Base-by-base conservation (phyloP, 148 eudicot genomes). In the Vaccinium myrtillus region DNA sequence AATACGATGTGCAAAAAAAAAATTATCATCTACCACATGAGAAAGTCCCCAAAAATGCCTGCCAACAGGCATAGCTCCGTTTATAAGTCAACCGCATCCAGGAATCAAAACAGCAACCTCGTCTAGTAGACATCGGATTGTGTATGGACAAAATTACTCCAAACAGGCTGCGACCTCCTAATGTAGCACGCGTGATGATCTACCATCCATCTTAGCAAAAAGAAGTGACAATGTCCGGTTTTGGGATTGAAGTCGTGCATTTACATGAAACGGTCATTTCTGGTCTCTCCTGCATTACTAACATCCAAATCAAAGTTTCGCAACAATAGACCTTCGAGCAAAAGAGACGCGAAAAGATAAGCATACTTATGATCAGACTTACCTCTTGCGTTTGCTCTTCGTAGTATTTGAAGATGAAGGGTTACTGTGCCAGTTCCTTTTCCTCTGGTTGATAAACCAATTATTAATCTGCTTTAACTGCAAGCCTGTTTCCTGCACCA, bases 361-460 rank as follows among this genome's bases (percentile, higher is more conserved):
- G 15, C 32, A 43, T 8, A 13, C 67, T 63, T 14, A 10, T 53
- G 65, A 71, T 74, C 63, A 75, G 48, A 36, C 23, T 91, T 91
- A 94, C 98, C 93, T 95, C 89, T 95, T 95, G 87, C 98, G 96
- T 81, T 94, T 95, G 89, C 93, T 93, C 91, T 95, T 95, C 77
- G 87, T 25, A 77, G 90, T 78, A 6, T 89, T 87, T 1, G 98
- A 94, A 83, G 95, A 87, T 25, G 98, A 92, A 65, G 98, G 90
- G 77, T 94, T 95, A 84, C 91, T 95, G 88, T 94, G 98, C 98
- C 98, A 95, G 65, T 95, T 95, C 84, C 98, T 90, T 85, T 95
- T 95, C 80, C 98, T 88, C 82, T 95, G 98, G 87, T 95, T 65
- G 30, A 65, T 65, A 30, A 65, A 65, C 71, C 71, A 65, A 77